phyloP scores from a whole-genome alignment of 2,329 filamentous ascomycete genomes.

The Aspergillus luchuensis region DNA sequence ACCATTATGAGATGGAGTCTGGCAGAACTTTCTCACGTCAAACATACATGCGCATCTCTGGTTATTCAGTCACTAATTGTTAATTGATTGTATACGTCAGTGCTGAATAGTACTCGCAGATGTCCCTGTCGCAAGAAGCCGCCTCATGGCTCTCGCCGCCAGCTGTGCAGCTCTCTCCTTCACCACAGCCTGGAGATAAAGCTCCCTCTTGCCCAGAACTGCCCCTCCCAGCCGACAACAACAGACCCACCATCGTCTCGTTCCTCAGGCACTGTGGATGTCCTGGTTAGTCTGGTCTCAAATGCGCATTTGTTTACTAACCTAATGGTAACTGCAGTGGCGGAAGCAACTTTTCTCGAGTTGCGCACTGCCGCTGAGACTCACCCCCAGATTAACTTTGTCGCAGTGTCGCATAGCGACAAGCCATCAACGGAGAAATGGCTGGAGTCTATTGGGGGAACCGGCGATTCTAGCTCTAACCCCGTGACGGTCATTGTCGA shows the following conservation, averaged over 20 bases:
- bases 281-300: background rate
- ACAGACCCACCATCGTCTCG: background rate
- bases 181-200: background rate
- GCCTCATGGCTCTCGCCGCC: conserved; percentile 3
- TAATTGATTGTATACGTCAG: no score
- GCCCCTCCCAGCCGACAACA: background rate
- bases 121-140: background rate
- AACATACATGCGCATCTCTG: background rate
- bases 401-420: conserved; percentile 4
- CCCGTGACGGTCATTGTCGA: conserved; percentile 3
- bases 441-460: background rate
- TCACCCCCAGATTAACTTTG: background rate
- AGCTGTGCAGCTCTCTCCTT: background rate
- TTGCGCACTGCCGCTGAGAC: background rate
- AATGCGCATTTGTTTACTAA: background rate
- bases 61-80: background rate
- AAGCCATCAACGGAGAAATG: background rate
- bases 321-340: background rate
- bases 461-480: background rate
- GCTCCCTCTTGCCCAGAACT: conserved; percentile 3
- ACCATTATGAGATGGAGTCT: no score
- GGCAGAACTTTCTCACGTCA: no score
- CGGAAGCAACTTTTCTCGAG: conserved; percentile 1
- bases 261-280: conserved; percentile 12
- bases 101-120: background rate